Percentiles rank a stretch among this genome's conserved stretches.
phyloP scores from a whole-genome alignment of 2,329 filamentous ascomycete genomes.

The Epicoccum sorghinum region DNA sequence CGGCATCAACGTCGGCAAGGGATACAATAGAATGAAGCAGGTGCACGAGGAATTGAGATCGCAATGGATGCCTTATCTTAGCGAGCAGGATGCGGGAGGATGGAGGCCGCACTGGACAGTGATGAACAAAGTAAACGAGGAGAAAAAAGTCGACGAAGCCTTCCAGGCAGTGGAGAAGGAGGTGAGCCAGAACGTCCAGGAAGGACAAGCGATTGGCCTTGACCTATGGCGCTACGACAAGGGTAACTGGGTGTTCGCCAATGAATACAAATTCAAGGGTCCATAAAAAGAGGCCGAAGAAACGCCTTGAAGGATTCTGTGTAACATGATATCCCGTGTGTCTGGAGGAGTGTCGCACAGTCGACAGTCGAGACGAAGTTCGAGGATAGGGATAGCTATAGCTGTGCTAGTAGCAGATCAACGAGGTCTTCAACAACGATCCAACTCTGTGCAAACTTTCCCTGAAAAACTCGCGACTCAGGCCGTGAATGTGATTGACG shows the following conservation, averaged over 20 bases:
- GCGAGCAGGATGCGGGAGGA: slow-evolving; percentile 51
- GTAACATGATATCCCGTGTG: neutral
- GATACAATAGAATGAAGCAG: slow-evolving; percentile 40
- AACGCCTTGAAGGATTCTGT: slow-evolving; percentile 10
- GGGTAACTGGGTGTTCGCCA: slow-evolving; percentile 49
- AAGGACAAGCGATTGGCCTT: slow-evolving; percentile 47
- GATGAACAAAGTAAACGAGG: slow-evolving; percentile 56
- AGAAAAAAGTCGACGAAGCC: slow-evolving; percentile 45
- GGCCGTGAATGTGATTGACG: neutral
- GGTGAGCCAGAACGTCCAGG: slow-evolving; percentile 38
- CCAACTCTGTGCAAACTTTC: neutral
- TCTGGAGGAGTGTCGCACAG: neutral
- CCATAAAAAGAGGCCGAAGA: slow-evolving; percentile 5
- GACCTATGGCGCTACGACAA: slow-evolving; percentile 52
- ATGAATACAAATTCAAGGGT: slow-evolving; percentile 44
- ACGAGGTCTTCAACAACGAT: neutral
- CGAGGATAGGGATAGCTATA: neutral
- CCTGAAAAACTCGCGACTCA: neutral
- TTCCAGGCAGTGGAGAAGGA: slow-evolving; percentile 43
- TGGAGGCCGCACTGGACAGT: slow-evolving; percentile 54
- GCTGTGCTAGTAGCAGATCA: neutral
- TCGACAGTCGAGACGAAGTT: neutral
- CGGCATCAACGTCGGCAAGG: slow-evolving; percentile 44
- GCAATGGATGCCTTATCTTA: slow-evolving; percentile 49
- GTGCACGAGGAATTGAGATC: slow-evolving; percentile 45